These are phyloP conservation scores for Cladosporium sp. DNA, from an alignment of 2,329 filamentous ascomycete genomes.

Conservation along the genomic window DNA sequence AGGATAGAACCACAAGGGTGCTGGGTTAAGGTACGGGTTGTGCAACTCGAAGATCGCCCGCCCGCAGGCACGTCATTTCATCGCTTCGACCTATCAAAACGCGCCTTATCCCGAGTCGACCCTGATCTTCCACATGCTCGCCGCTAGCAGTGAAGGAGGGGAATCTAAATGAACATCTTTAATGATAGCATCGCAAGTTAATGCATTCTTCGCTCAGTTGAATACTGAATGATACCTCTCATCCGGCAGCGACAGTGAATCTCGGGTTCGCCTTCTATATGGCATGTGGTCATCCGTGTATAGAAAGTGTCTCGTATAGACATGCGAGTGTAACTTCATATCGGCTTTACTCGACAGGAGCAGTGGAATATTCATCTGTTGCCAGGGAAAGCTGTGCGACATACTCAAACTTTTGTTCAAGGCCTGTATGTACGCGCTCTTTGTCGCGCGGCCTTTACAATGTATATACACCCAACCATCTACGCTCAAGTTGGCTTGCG, in stretches of 20 bases:
- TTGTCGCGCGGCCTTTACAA: background rate
- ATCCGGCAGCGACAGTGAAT: background rate
- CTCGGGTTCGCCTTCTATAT: background rate
- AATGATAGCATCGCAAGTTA: background rate
- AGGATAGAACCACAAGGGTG: background rate
- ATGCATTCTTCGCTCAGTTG: background rate
- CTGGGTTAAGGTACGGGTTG: background rate
- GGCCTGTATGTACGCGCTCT: background rate
- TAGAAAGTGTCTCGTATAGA: background rate
- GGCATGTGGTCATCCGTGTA: background rate
- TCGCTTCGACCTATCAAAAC: background rate
- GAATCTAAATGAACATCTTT: background rate
- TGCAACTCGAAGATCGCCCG: background rate
- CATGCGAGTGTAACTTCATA: background rate
- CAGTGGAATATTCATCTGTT: background rate
- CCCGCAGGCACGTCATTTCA: conserved; percentile 3
- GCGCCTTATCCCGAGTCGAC: background rate
- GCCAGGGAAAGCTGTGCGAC: too few relatives aligned
- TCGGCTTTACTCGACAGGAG: background rate
- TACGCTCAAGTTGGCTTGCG: background rate
- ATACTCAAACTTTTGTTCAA: background rate
- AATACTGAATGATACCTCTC: background rate
- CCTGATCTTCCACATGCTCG: conserved; percentile 4
- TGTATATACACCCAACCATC: background rate
- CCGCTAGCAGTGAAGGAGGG: background rate